Evolutionary conservation across 495 filamentous ascomycete species (phyloP), one percentile per base, ranked within the genome.

Genomic region (Amorphotheca resinae): DNA sequence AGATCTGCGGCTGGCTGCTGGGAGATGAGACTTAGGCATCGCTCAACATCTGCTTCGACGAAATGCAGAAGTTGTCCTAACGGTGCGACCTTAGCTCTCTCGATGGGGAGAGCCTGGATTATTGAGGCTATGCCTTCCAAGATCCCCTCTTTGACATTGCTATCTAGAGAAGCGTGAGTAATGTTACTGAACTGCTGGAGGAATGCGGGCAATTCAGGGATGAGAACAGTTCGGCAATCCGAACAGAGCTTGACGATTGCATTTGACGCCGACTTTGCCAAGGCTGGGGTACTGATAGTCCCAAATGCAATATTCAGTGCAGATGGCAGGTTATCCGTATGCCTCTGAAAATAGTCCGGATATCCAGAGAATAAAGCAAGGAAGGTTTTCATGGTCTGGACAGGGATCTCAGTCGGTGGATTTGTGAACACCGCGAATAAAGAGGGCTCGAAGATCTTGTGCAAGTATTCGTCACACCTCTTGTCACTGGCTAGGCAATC

Each of bases 71-170:
- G 68, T 40, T 71, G 63, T 39, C 74, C 70, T 8, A 93, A 63
- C 1, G 74, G 74, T 21, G 59, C 63, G 2, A 74, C 59, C 55
- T 83, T 83, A 30, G 73, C 60, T 30, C 69, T 62, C 40, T 91
- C 79, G 0, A 70, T 63, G 5, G 72, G 66, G 21, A 91, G 60
- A 25, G 81, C 84, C 53, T 95, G 86, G 26, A 93, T 76, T 42
- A 96, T 84, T 11, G 79, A 76, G 6, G 87, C 76, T 41, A 95
- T 89, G 6, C 79, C 86, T 44, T 84, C 82, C 9, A 94, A 60
- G 2, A 96, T 75, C 33, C 72, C 74, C 50, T 91, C 84, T 64
- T 94, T 89, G 0, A 79, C 81, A 20, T 74, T 62, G 11, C 70
- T 68, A 21, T 87, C 84, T 6, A 82, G 68, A 3, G 69, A 73